Conservation (phyloP, 768 basidiomycete genomes). For the Leccinum subtestaceum region DNA sequence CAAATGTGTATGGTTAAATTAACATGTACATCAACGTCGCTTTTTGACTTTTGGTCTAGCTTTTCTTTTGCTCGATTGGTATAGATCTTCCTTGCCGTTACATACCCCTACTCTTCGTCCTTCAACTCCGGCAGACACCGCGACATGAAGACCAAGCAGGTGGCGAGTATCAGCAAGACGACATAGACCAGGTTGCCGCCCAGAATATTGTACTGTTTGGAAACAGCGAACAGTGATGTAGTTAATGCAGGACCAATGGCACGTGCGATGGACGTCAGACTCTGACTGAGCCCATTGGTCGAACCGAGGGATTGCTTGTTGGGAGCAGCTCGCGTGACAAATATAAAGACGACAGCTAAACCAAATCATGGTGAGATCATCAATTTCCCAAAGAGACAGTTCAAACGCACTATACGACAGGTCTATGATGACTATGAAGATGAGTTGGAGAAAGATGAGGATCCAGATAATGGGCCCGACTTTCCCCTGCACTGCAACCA, state of each 20-base stretch:
- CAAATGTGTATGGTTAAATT: no score
- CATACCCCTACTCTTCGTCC: conserved; percentile 8
- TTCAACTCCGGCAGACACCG: conserved; percentile 21
- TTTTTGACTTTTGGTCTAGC: neutral
- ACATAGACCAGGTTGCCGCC: conserved; percentile 52
- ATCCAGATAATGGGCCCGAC: conserved; percentile 37
- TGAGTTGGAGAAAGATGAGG: conserved; percentile 30
- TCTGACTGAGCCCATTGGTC: conserved; percentile 56
- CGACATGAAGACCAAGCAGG: conserved; percentile 23
- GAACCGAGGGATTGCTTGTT: conserved; percentile 53
- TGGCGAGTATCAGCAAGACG: conserved; percentile 35
- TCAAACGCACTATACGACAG: conserved; percentile 39
- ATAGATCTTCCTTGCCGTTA: neutral
- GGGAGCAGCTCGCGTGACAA: conserved; percentile 51
- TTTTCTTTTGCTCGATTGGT: neutral
- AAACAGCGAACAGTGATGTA: conserved; percentile 53
- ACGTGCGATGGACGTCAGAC: conserved; percentile 42
- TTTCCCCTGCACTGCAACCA: conserved; percentile 32
- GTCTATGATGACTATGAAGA: conserved; percentile 35
- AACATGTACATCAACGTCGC: no score
- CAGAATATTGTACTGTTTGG: conserved; percentile 46
- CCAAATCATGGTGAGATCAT: conserved; percentile 1
- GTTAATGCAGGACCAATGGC: conserved; percentile 48
- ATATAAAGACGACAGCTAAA: conserved; percentile 50
- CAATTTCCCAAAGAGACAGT: neutral